Percentiles rank a stretch among this genome's conserved stretches.
These are phyloP conservation scores for Candida patagonica DNA, from an alignment of 805 yeast species.

Conservation along the genomic window DNA sequence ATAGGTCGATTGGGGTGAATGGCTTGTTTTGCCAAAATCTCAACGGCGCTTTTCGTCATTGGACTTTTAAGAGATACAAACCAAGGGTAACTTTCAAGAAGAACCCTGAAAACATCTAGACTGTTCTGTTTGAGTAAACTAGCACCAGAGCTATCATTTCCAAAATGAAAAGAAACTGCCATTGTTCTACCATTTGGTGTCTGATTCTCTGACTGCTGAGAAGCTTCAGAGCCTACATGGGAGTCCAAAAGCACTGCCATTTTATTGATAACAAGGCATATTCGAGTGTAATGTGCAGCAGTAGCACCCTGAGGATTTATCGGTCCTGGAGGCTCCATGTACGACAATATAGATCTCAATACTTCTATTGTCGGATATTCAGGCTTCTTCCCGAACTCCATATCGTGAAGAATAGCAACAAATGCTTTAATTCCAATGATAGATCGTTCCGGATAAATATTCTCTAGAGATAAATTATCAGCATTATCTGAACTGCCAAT, in stretches of 20 bases:
- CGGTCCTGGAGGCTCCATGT: constrained; percentile 7
- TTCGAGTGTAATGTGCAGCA: constrained; percentile 53
- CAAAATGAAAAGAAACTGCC: constrained; percentile 31
- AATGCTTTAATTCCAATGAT: constrained; percentile 64
- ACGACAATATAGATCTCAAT: constrained; percentile 14
- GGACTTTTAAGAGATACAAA: constrained; percentile 36
- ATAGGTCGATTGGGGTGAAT: constrained; percentile 58
- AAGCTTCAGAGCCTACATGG: constrained; percentile 41
- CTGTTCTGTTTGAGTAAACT: constrained; percentile 30
- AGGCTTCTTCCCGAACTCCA: constrained; percentile 49
- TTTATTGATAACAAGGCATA: constrained; percentile 47
- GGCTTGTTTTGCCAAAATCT: constrained; percentile 66
- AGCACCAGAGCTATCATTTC: constrained; percentile 22
- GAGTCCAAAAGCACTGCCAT: constrained; percentile 53
- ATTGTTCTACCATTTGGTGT: constrained; percentile 30
- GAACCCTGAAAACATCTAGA: constrained; percentile 55
- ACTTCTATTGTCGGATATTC: constrained; percentile 59
- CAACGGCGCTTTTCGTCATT: constrained; percentile 38
- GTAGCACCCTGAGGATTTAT: constrained; percentile 15
- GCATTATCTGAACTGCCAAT: constrained; percentile 32
- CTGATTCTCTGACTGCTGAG: constrained; percentile 26
- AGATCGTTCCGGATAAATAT: constrained; percentile 58
- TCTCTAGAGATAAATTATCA: constrained; percentile 41
- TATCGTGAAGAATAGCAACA: constrained; percentile 58
- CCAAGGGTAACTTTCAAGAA: constrained; percentile 70